phyloP scores from a whole-genome alignment of 305 asterid genomes.

The Galium porrigens region DNA sequence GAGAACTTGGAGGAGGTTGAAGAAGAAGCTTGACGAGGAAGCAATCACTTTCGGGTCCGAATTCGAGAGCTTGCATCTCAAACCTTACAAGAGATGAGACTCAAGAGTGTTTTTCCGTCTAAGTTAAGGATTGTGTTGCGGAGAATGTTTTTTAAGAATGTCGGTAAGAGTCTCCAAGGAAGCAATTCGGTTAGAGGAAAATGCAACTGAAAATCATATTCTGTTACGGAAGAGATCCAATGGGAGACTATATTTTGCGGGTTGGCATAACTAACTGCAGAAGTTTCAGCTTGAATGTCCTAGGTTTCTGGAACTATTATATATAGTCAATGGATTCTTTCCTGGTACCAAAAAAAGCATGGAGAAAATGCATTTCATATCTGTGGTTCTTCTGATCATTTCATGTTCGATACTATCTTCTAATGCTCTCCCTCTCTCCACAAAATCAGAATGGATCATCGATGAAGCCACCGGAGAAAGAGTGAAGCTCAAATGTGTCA shows the following conservation, averaged over 20 bases:
- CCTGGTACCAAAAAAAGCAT: neutral
- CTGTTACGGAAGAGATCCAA: neutral
- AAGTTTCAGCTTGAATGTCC: neutral
- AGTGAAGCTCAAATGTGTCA: constrained; percentile 42
- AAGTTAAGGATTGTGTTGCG: neutral
- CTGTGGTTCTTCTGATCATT: neutral
- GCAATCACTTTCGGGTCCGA: constrained; percentile 54
- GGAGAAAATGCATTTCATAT: constrained; percentile 7
- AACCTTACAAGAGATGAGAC: constrained; percentile 47
- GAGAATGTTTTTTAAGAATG: neutral
- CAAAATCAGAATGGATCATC: constrained; percentile 61
- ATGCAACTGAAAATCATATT: neutral
- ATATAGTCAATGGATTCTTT: neutral
- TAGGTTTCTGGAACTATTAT: neutral
- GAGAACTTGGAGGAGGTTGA: constrained; percentile 77
- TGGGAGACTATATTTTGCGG: neutral
- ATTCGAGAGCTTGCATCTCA: constrained; percentile 55
- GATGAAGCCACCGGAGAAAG: constrained; percentile 29
- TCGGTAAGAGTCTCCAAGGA: neutral
- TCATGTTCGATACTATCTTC: constrained; percentile 4
- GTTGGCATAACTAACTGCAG: neutral
- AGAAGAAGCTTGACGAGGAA: constrained; percentile 81
- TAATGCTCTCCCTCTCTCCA: constrained; percentile 41
- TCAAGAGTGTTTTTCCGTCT: neutral
- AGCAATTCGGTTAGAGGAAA: neutral